A percentile compares a stretch with the other conserved stretches of the same genome.
phyloP scores from a whole-genome alignment of 345 rosid genomes.

The Citrus sinensis region DNA sequence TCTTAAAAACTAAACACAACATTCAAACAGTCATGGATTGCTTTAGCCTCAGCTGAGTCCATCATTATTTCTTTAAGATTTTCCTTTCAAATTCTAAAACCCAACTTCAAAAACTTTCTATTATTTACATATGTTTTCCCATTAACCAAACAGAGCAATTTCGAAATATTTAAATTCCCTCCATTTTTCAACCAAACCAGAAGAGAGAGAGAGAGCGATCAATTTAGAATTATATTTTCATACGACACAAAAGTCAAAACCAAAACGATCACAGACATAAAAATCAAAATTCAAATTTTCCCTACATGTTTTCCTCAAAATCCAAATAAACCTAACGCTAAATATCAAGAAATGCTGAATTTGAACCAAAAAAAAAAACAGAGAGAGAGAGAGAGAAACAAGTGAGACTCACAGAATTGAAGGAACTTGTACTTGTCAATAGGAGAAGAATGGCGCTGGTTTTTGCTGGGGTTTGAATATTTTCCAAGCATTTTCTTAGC shows the following conservation, averaged over 20 bases:
- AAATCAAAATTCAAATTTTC: not conserved
- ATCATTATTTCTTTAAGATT: not conserved
- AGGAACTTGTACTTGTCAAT: constrained; percentile 38
- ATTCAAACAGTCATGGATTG: not conserved
- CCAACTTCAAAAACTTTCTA: not conserved
- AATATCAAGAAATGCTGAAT: not conserved
- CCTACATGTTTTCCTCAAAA: constrained; percentile 7
- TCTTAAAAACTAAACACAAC: not conserved
- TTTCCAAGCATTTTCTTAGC: constrained; percentile 29
- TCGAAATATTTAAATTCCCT: not conserved
- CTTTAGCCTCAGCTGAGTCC: not conserved
- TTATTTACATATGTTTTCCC: not conserved
- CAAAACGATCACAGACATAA: not conserved
- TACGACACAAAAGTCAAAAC: not conserved
- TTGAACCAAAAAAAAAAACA: not conserved
- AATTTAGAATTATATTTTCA: not conserved
- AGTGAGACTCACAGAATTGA: constrained; percentile 34
- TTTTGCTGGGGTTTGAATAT: constrained; percentile 12
- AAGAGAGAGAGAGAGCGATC: not conserved
- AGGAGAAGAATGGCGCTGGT: constrained; percentile 1
- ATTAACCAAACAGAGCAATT: not conserved
- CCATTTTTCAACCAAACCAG: not conserved
- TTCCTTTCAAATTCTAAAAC: not conserved
- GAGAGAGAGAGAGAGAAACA: not conserved
- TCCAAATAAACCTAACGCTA: constrained; percentile 4